Percentiles rank a stretch among this genome's conserved stretches.
Evolutionary conservation across 352 stramenopile species (phyloP).

Genomic region (Globisporangium mamillatum): DNA sequence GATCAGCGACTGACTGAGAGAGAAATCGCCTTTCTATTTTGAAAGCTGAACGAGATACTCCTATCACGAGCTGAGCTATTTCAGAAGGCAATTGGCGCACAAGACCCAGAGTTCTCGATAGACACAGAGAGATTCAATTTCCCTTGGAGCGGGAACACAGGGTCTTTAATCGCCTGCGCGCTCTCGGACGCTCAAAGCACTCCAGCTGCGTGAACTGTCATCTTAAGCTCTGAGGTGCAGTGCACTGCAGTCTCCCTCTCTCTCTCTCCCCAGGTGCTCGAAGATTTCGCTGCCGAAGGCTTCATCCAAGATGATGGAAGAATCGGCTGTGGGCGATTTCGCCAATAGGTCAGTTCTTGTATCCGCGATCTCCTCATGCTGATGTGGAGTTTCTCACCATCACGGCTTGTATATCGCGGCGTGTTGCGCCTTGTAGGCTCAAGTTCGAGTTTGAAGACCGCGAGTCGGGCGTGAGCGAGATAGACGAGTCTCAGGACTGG

Average conservation of each 20-base stretch:
- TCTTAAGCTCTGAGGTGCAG: background rate
- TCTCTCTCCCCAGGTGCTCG: background rate
- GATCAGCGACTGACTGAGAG: background rate
- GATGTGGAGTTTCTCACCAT: background rate
- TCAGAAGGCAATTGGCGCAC: background rate
- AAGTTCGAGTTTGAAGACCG: slow-evolving; percentile 71
- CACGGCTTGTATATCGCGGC: background rate
- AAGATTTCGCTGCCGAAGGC: background rate
- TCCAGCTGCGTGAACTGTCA: background rate
- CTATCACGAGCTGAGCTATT: slow-evolving; percentile 11
- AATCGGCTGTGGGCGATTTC: slow-evolving; percentile 54
- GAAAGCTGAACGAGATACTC: background rate
- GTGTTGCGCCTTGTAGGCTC: slow-evolving; percentile 19
- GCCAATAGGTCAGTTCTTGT: slow-evolving; percentile 41
- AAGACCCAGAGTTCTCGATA: background rate
- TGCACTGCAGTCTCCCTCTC: background rate
- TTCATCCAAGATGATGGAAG: slow-evolving; percentile 41
- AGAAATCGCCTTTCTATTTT: slow-evolving; percentile 12
- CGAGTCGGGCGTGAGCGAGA: slow-evolving; percentile 47
- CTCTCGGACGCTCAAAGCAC: background rate
- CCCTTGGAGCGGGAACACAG: background rate
- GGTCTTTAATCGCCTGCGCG: background rate
- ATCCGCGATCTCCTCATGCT: background rate
- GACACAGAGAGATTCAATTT: background rate
- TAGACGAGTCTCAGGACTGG: slow-evolving; percentile 70